Percentiles rank a stretch among this genome's conserved stretches.
These are phyloP conservation scores for Hymenoscyphus linearis DNA, from an alignment of 2,329 filamentous ascomycete species.

Conservation along the genomic window DNA sequence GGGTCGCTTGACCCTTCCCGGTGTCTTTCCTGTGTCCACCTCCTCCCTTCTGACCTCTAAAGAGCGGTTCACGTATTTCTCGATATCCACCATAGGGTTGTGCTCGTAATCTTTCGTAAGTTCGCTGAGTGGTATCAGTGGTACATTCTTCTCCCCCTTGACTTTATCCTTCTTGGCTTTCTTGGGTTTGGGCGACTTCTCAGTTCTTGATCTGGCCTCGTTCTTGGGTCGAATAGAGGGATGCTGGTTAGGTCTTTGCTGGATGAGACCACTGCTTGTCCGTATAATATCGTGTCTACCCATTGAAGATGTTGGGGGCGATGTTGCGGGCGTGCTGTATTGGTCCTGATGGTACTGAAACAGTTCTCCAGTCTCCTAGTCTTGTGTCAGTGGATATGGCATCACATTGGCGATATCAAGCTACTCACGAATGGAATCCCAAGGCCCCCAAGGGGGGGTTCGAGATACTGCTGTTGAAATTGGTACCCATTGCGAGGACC, in stretches of 20 bases:
- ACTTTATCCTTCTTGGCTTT: constrained; percentile 35
- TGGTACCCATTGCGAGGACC: constrained; percentile 14
- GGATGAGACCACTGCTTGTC: constrained; percentile 28
- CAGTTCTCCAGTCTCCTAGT: constrained; percentile 22
- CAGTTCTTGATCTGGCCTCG: constrained; percentile 20
- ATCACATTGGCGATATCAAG: background rate
- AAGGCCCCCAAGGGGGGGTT: constrained; percentile 21
- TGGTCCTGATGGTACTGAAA: constrained; percentile 31
- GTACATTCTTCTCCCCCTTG: constrained; percentile 42
- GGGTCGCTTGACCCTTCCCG: constrained; percentile 77
- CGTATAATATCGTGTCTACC: constrained; percentile 21
- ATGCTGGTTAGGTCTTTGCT: constrained; percentile 23
- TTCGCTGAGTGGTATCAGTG: constrained; percentile 64
- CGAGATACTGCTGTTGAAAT: constrained; percentile 28
- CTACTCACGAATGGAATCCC: constrained; percentile 27
- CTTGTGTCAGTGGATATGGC: constrained; percentile 14
- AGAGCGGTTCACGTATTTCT: constrained; percentile 69
- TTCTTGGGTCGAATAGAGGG: constrained; percentile 28
- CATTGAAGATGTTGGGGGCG: constrained; percentile 43
- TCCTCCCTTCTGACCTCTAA: constrained; percentile 62
- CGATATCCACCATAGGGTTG: constrained; percentile 71
- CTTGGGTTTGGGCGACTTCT: constrained; percentile 32
- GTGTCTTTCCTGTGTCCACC: constrained; percentile 60
- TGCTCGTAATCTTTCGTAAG: constrained; percentile 58
- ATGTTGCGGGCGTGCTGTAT: constrained; percentile 48